Evolutionary conservation across 257 asterid genomes (phyloP), one percentile per base, ranked within the genome.

Genomic region (Vinca minor): DNA sequence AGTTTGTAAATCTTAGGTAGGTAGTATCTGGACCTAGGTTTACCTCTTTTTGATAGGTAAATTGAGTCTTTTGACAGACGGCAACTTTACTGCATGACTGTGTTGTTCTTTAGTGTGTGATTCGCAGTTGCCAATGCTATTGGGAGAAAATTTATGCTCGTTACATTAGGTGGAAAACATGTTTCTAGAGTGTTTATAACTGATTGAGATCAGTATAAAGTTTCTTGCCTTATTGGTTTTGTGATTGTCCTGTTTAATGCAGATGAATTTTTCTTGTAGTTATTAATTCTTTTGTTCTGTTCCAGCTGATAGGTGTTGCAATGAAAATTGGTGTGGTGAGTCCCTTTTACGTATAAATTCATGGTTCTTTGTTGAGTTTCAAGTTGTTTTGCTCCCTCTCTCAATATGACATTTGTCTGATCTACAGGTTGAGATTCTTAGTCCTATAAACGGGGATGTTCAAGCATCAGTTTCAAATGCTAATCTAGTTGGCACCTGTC

Each of bases 261-360:
- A n/a, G 14, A 35, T 31, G 10, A n/a, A 4, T 6, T 49, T 55
- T 23, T 25, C 21, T 39, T 14, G n/a, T 74, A 7, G 63, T 44
- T 6, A 69, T 49, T 28, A 21, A 31, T 41, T 17, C 44, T 71
- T 75, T 20, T 76, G 28, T 59, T 61, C 63, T 74, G 64, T 56
- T 81, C 76, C 91, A 87, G 96, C 77, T 91, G 76, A 72, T 91
- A 23, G 83, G 85, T 52, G 78, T 91, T 76, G 98, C 94, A 54
- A 75, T 94, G 76, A 91, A 83, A 77, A 76, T 74, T 68, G 95
- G 96, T 64, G 74, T 76, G 63, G 96, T 91, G 68, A 84, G 94
- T 78, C 34, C 48, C 35, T 71, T 64, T 31, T 74, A 47, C 48
- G 66, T 53, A 32, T 56, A 13, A 8, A 25, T n/a, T 36, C 25